phyloP scores from a whole-genome alignment of 2,329 filamentous ascomycete species.

The Aspergillus phoenicis region DNA sequence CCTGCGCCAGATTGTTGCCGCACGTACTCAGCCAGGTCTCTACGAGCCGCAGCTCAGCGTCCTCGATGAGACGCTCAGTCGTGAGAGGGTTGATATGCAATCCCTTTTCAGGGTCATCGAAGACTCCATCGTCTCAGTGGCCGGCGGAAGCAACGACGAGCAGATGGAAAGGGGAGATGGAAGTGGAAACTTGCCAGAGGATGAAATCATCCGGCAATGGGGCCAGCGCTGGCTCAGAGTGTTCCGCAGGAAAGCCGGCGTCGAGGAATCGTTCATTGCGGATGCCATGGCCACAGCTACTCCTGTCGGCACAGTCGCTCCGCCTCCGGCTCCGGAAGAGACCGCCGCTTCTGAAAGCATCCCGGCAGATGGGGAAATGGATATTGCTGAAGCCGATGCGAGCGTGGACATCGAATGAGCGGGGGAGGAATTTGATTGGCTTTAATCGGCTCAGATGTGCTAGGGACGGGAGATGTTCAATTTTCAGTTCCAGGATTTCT shows the following conservation, averaged over 20 bases:
- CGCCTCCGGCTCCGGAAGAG: slow-evolving; percentile 17
- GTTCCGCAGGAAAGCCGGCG: slow-evolving; percentile 76
- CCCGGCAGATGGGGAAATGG: slow-evolving; percentile 33
- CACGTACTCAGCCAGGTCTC: slow-evolving; percentile 61
- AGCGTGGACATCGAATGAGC: slow-evolving; percentile 14
- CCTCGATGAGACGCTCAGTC: slow-evolving; percentile 66
- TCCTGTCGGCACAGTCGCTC: slow-evolving; percentile 43
- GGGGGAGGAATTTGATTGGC: background rate
- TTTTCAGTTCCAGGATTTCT: background rate
- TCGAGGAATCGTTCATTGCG: slow-evolving; percentile 75
- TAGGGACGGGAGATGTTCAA: background rate
- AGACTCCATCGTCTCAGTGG: slow-evolving; percentile 73
- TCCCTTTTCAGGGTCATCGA: slow-evolving; percentile 80
- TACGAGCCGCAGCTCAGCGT: slow-evolving; percentile 57
- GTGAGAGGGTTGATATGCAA: slow-evolving; percentile 73
- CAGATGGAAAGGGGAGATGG: slow-evolving; percentile 69
- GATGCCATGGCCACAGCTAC: slow-evolving; percentile 57
- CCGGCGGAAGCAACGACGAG: slow-evolving; percentile 71
- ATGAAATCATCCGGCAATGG: slow-evolving; percentile 74
- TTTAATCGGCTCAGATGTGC: background rate
- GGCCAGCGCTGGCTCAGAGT: slow-evolving; percentile 83
- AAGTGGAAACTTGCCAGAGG: slow-evolving; percentile 53
- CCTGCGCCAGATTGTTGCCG: slow-evolving; percentile 74
- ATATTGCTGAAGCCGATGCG: slow-evolving; percentile 33
- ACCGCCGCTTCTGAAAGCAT: slow-evolving; percentile 15